Evolutionary conservation across 805 yeast genomes (phyloP), one percentile per base, ranked within the genome.

Genomic region (Tetrapisispora arboricola): DNA sequence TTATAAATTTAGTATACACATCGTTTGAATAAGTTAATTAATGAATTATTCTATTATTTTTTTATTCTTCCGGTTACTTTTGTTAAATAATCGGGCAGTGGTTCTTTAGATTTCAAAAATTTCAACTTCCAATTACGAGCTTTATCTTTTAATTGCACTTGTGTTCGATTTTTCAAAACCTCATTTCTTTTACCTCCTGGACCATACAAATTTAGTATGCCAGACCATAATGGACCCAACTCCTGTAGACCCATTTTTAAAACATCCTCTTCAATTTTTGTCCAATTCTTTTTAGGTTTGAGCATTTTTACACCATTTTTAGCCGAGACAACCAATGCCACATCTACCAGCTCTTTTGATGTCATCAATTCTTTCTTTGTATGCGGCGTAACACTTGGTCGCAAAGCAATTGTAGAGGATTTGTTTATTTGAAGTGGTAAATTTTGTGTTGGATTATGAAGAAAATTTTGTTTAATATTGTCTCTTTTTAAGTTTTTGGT

Each of bases 71-170:
- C 97, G 1, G 97, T 90, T 17, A 90, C 97, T 47, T 81, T 78
- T 40, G 68, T 68, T 44, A 92, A 65, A 53, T 85, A 88, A 2
- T 72, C 78, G 0, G 98, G 98, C 3, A 90, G 75, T 9, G 83
- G 81, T 28, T 78, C 61, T 1, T 83, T 84, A 39, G 78, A 73
- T 54, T 86, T 84, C 44, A 87, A 65, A 57, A 81, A 86, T 49
- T 80, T 79, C 75, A 88, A 74, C 58, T 92, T 92, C 86, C 96
- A 83, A 57, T 92, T 92, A 49, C 98, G 73, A 0, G 97, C 97
- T 58, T 92, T 92, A 58, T 92, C 98, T 60, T 92, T 92, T 44
- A 92, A 70, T 58, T 92, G 98, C 15, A 90, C 85, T 54, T 87
- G 94, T 4, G 83, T 80, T 57, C 98, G 70, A 57, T 86, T 84